Evolutionary conservation across 805 yeast genomes (phyloP), one percentile per base, ranked within the genome.

Genomic region (Candida glaebosa): DNA sequence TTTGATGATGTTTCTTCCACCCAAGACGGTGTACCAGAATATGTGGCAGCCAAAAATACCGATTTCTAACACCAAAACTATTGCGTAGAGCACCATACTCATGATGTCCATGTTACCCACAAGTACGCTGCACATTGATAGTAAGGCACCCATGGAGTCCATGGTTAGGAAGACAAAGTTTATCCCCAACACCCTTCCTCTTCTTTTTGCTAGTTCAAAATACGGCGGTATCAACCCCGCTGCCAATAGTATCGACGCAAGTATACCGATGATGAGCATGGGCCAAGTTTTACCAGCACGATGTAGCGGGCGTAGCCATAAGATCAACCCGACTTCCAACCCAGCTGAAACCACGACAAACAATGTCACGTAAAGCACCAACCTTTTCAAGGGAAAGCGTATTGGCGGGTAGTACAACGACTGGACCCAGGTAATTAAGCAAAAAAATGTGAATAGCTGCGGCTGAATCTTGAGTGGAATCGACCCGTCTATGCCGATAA

Each of bases 181-280:
- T 54, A 91, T 84, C 0, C 98, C 98, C 3, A 89, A 80, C 2
- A 91, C 97, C 26, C 84, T 66, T 1, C 97, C 97, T 39, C 78
- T 61, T 48, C 96, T 72, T 54, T 87, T 86, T 24, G 80, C 75
- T 18, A 91, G 65, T 58, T 91, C 97, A 51, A 79, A 81, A 58
- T 90, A 91, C 3, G 97, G 96, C 0, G 97, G 97, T 0, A 91
- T 48, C 26, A 91, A 69, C 0, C 98, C 98, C 2, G 75, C 56
- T 0, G 85, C 93, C 6, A 91, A 65, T 15, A 87, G 57, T 0
- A 90, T 69, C 1, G 93, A 79, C 0, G 97, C 96, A 14, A 87
- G 46, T 20, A 87, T 76, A 10, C 97, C 97, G 51, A 89, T 76
- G 22, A 90, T 71, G 25, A 88, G 61, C 51, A 81, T 71, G 2